phyloP scores from a whole-genome alignment of 2,329 filamentous ascomycete genomes.

The Cryphonectria japonica region DNA sequence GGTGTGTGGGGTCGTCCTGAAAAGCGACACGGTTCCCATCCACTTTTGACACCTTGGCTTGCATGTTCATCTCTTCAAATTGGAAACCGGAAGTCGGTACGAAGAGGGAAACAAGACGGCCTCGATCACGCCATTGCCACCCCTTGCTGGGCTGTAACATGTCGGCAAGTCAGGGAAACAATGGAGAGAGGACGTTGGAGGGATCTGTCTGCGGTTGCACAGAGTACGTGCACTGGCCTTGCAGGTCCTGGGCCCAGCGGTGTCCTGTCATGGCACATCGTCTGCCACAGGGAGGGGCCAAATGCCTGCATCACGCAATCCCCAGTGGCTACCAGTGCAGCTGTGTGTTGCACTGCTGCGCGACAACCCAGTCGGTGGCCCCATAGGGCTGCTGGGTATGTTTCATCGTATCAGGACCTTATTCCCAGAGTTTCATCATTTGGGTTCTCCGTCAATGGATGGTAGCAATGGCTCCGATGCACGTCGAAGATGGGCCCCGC shows the following conservation, averaged over 20 bases:
- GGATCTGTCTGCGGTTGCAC: neutral
- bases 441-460: neutral
- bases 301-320: slow-evolving; percentile 3
- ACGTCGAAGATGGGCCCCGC: neutral
- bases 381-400: neutral
- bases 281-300: neutral
- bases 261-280: neutral
- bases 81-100: slow-evolving; percentile 1
- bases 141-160: slow-evolving; percentile 5
- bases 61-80: neutral
- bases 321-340: neutral
- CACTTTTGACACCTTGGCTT: neutral
- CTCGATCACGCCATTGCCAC: neutral
- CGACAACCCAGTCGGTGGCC: neutral
- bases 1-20: neutral
- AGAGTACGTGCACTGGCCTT: neutral
- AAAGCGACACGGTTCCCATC: neutral
- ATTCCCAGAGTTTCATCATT: neutral
- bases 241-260: neutral
- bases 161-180: neutral
- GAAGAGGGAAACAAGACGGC: neutral
- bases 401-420: neutral
- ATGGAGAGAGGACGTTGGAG: neutral
- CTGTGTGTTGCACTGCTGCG: neutral
- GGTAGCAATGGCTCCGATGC: neutral